Base-by-base conservation (phyloP, 768 basidiomycete species). In the Collybia sordida region DNA sequence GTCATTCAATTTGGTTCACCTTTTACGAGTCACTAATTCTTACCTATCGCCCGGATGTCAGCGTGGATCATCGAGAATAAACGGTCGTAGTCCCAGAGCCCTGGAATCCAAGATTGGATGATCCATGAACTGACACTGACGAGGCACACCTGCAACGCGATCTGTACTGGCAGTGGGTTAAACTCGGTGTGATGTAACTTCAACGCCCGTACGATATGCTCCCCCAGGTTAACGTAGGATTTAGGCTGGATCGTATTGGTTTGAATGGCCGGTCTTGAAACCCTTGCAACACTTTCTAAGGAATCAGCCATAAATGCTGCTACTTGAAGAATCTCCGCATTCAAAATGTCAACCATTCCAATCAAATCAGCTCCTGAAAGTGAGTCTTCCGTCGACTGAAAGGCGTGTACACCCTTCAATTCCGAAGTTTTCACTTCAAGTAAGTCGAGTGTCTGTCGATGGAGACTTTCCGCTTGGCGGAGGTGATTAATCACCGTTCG, bases 301-400 rank as follows among this genome's bases (percentile, higher is more conserved):
- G 53, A 52, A 49, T 79, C 77, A 0, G 75, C 69, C 43, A 81
- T 72, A 56, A 72, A 66, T 21, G 77, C 74, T 3, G 72, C 59
- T 11, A 65, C 64, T 51, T 81, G 80, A 34, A 75, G 64, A 19
- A 80, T 75, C 55, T 81, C 80, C 19, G 65, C 61, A 53, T 81
- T 81, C 50, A 81, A 58, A 0, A 64, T 60, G 22, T 78, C 71
- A 24, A 74, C 61, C 52, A 65, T 57, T 7, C 17, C 27, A 25
- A 60, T 55, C 24, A 60, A 51, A n/a, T 62, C 60, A 37, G 58
- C 59, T 18, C 52, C 53, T 7, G 60, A 59, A 22, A 54, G 23
- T 31, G 50, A 42, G 42, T 62, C 60, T 8, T 48, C 52, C 25
- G 49, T 49, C 22, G 48, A 49, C n/a, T 53, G 41, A 24, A 55